Percentiles rank a stretch among this genome's conserved stretches.
Conservation (phyloP, 2,329 filamentous ascomycete genomes). For the Dendrostoma leiphaemia region DNA sequence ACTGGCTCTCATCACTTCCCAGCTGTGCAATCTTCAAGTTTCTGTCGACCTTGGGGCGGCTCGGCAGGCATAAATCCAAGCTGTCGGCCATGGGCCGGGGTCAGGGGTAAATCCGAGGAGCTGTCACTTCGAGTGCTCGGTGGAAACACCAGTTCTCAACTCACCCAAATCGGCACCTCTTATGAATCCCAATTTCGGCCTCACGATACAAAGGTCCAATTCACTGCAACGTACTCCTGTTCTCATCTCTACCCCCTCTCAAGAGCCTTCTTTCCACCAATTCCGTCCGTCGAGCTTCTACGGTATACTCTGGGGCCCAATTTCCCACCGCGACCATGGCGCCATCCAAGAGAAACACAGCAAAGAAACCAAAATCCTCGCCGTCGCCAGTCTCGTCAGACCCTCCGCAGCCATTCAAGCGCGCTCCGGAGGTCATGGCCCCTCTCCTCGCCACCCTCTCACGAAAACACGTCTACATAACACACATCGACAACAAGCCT, state of each 20-base stretch:
- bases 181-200: too few species aligned
- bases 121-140: not conserved
- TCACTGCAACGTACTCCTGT: too few species aligned
- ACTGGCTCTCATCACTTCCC: too few species aligned
- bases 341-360: conserved; percentile 31
- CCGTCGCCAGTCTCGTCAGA: conserved; percentile 23
- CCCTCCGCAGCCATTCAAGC: conserved; percentile 67
- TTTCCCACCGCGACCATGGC: conserved; percentile 19
- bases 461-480: conserved; percentile 73
- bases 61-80: not conserved
- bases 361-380: conserved; percentile 30
- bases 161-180: too few species aligned
- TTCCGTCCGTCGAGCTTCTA: too few species aligned
- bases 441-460: conserved; percentile 67
- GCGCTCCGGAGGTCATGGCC: conserved; percentile 59
- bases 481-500: conserved; percentile 75
- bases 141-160: not conserved
- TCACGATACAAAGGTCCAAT: too few species aligned
- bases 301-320: too few species aligned
- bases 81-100: not conserved
- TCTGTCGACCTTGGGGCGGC: not conserved
- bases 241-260: too few species aligned
- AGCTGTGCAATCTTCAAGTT: not conserved
- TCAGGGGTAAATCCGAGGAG: conserved; percentile 1
- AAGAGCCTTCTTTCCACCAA: too few species aligned